Evolutionary conservation across 2,329 filamentous ascomycete species (phyloP), one percentile per base, ranked within the genome.

Genomic region (Nigrospora osmanthi): DNA sequence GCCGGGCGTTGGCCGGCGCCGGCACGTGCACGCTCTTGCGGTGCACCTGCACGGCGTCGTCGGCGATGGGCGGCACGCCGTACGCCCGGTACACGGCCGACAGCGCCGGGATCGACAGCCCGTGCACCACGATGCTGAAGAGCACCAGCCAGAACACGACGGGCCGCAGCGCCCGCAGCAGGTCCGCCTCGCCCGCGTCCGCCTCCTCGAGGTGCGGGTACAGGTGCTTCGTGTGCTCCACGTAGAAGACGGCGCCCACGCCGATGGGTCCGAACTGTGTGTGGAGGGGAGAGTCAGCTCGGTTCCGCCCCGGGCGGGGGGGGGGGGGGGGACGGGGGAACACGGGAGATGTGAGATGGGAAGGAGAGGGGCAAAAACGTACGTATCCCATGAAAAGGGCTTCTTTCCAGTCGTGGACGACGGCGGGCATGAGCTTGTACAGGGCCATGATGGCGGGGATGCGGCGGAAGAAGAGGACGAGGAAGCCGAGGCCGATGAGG

Each of bases 241-340:
- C 72, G 60, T 90, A 89, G 60, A 89, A 89, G 19, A 88, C 75
- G 0, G 86, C 85, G 16, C 81, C 83, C 10, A 87, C 84, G 2
- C 86, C 86, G 39, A 89, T 89, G 0, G 86, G 86, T 0, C 85
- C 86, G 53, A 90, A 89, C 23, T 28, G 23, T n/a, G n/a, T n/a
- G n/a, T n/a, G n/a, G n/a, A n/a, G n/a, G n/a, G n/a, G n/a, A n/a
- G n/a, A n/a, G n/a, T n/a, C n/a, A n/a, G n/a, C n/a, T n/a, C n/a
- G n/a, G n/a, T n/a, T n/a, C n/a, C n/a, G n/a, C n/a, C n/a, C n/a
- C n/a, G n/a, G n/a, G n/a, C n/a, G n/a, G n/a, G n/a, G n/a, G n/a
- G n/a, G 23, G 23, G 23, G 23, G 23, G 23, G 5, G 23, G 84
- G 84, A 35, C 34, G 6, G 14, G 14, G 34, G 14, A 6, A 9